Base-by-base conservation (phyloP, 2,329 filamentous ascomycete genomes). In the Xylaria sp. region DNA sequence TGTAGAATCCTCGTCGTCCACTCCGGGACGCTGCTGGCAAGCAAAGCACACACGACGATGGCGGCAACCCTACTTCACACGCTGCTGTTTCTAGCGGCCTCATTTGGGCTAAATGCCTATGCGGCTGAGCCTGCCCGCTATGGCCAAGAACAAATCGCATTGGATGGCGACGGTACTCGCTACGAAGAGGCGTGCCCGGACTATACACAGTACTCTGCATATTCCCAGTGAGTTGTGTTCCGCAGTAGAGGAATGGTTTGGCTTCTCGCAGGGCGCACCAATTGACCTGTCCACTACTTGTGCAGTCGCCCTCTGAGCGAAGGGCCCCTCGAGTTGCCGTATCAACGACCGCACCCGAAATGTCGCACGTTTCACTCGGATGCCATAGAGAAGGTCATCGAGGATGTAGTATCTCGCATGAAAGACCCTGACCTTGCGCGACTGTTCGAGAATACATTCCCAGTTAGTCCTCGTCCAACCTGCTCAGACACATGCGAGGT, bases 371-470 rank as follows among this genome's bases (percentile, higher is more conserved):
- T 98, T 81, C 88, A 90, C 65, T 98, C 94, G 0, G 88, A 92
- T 27, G 86, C 91, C 3, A 97, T 98, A 54, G 96, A 99, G 79
- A 86, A 92, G 76, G 92, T 98, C 60, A 98, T 99, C 70, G 80
- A 89, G 35, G 90, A 98, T 73, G 85, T 99, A 73, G 96, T 91
- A 5, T 86, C 88, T 32, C 91, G 89, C 62, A 92, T 99, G 82
- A 86, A 90, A 68, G 91, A 98, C 76, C 91, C 91, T 18, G 96
- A 98, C 75, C 87, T 99, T 13, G 95, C 95, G 3, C 90, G 94
- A 29, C 84, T 99, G 12, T 99, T 99, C 78, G 93, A 97, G 78
- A 99, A 99, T 78, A 91, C 95, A 1, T 98, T 97, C 72, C 95
- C 95, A 4, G 77, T 79, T 50, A 74, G 77, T 77, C 23, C 12